A percentile compares a stretch with the other conserved stretches of the same genome.
Evolutionary conservation across 169 alveolate species (phyloP).

Genomic region (Amoebophrya sp.): DNA sequence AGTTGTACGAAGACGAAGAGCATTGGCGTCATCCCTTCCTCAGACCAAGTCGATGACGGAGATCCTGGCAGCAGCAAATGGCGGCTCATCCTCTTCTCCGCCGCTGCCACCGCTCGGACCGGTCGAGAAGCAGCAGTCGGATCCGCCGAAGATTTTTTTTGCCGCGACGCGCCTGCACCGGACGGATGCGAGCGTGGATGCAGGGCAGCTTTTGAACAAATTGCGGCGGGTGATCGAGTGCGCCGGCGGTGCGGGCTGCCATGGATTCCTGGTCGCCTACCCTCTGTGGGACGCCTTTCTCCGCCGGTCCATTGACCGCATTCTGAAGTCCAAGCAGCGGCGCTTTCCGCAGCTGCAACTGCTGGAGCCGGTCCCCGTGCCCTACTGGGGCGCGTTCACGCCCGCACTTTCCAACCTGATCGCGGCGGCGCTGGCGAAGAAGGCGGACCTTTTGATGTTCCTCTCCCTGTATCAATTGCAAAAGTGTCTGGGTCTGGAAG

Average conservation of each 20-base stretch:
- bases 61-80: too few relatives aligned
- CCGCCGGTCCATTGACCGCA: neutral
- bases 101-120: too few relatives aligned
- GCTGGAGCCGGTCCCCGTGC: neutral
- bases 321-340: neutral
- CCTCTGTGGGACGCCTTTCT: neutral
- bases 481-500: too few relatives aligned
- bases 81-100: too few relatives aligned
- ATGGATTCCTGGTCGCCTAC: neutral
- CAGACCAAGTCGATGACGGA: too few relatives aligned
- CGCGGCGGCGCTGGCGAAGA: neutral
- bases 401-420: neutral
- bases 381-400: neutral
- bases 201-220: neutral
- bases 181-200: neutral
- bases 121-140: too few relatives aligned
- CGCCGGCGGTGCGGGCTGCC: neutral
- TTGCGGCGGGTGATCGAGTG: slow-evolving; percentile 13
- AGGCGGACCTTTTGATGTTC: neutral
- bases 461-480: too few relatives aligned
- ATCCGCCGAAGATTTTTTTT: neutral
- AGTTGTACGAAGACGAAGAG: too few relatives aligned
- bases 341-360: neutral
- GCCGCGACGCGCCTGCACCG: slow-evolving; percentile 7
- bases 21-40: too few relatives aligned